phyloP scores from a whole-genome alignment of 163 green algal genomes.

The Chlorella variabilis region DNA sequence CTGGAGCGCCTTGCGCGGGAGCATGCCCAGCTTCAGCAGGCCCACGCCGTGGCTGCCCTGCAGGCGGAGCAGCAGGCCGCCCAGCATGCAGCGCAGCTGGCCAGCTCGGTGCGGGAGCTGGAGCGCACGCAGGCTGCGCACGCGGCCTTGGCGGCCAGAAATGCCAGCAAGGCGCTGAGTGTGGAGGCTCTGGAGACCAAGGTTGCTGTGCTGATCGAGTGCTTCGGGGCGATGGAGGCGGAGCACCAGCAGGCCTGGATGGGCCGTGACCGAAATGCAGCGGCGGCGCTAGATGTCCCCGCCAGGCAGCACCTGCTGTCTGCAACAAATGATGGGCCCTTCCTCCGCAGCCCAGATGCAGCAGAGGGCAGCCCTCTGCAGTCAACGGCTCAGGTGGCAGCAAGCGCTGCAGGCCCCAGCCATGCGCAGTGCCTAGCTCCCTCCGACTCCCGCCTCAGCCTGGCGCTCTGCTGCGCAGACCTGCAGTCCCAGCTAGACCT shows the following conservation, averaged over 20 bases:
- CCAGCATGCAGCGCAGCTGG: not conserved
- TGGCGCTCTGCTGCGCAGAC: constrained; percentile 29
- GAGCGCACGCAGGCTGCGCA: constrained; percentile 4
- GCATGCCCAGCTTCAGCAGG: constrained; percentile 1
- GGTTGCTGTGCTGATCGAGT: constrained; percentile 3
- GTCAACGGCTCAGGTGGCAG: not conserved
- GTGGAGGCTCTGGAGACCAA: constrained; percentile 17
- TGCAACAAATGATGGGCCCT: no score
- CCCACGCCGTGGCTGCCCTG: not conserved
- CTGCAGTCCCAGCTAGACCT: constrained; percentile 6
- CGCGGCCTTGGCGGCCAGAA: not conserved
- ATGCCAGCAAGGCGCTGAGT: not conserved
- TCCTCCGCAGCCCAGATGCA: no score
- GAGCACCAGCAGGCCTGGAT: not conserved
- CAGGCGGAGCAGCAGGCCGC: not conserved
- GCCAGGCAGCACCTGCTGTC: not conserved
- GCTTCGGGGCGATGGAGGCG: constrained; percentile 6
- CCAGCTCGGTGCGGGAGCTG: not conserved
- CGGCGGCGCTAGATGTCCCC: no score
- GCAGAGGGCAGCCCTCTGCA: not conserved
- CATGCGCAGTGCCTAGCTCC: not conserved
- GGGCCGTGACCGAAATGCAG: no score
- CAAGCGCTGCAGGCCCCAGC: not conserved
- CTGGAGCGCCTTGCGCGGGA: not conserved
- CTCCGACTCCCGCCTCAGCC: not conserved